phyloP scores from a whole-genome alignment of 2,329 filamentous ascomycete genomes.

The Dothiorella sarmentorum region DNA sequence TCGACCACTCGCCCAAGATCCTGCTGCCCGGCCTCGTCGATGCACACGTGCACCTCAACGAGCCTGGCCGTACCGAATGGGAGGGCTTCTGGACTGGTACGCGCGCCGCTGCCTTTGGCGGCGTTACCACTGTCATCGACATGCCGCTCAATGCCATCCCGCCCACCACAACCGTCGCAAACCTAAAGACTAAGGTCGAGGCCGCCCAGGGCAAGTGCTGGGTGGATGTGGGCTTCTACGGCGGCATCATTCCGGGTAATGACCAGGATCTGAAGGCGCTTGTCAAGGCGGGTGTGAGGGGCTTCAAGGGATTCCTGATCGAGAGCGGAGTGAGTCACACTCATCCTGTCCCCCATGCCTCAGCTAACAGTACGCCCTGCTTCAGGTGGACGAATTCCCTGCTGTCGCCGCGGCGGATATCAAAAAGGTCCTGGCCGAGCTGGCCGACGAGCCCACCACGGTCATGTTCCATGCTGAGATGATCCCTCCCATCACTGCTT shows the following conservation, averaged over 20 bases:
- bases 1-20: constrained; percentile 79
- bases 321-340: constrained; percentile 78
- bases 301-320: constrained; percentile 97
- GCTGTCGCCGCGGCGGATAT: constrained; percentile 81
- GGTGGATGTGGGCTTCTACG: constrained; percentile 99
- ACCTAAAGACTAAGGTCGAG: constrained; percentile 78
- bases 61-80: constrained; percentile 96
- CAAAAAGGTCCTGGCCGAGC: constrained; percentile 70
- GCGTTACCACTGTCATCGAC: constrained; percentile 93
- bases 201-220: constrained; percentile 87
- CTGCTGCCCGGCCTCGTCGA: constrained; percentile 90
- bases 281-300: constrained; percentile 80
- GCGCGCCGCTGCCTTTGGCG: constrained; percentile 86
- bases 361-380: constrained; percentile 21
- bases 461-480: constrained; percentile 99
- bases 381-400: constrained; percentile 88
- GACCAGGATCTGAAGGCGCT: constrained; percentile 72
- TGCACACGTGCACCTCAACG: constrained; percentile 95
- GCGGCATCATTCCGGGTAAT: constrained; percentile 90
- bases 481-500: constrained; percentile 80
- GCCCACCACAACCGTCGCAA: constrained; percentile 83
- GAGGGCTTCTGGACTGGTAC: constrained; percentile 97
- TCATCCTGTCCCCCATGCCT: not conserved
- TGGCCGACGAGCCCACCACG: constrained; percentile 79
- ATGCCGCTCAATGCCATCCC: constrained; percentile 98